These are phyloP conservation scores for Ceratobasidium sp. DNA, from an alignment of 1,284 basidiomycete genomes.

Conservation along the genomic window DNA sequence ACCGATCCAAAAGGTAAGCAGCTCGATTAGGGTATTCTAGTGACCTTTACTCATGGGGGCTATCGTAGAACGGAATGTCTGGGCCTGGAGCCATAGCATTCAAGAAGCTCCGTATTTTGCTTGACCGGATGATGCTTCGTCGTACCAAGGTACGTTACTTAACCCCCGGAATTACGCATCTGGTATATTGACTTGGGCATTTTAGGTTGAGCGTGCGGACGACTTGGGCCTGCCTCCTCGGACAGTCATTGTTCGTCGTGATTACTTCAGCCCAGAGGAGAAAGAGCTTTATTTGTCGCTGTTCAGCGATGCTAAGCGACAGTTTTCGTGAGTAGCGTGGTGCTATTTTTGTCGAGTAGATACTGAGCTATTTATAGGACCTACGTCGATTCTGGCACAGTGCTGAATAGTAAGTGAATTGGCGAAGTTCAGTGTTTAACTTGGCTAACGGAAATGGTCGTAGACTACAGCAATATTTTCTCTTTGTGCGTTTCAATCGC, in stretches of 20 bases:
- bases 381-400: conserved; percentile 88
- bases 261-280: conserved; percentile 96
- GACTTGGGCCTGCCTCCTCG: conserved; percentile 97
- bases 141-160: conserved; percentile 69
- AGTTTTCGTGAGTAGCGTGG: conserved; percentile 61
- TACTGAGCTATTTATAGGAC: conserved; percentile 56
- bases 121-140: conserved; percentile 97
- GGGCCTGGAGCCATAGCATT: conserved; percentile 82
- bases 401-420: conserved; percentile 81
- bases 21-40: conserved; percentile 40
- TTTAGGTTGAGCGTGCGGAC: conserved; percentile 89
- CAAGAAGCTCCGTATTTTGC: conserved; percentile 86
- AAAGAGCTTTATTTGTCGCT: conserved; percentile 94
- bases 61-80: conserved; percentile 59
- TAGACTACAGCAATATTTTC: conserved; percentile 97
- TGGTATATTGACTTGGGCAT: background rate
- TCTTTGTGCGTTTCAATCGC: conserved; percentile 61
- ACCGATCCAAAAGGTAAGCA: conserved; percentile 82
- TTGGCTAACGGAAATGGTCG: conserved; percentile 36
- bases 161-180: background rate
- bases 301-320: conserved; percentile 91
- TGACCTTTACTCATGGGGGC: background rate
- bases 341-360: background rate
- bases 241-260: conserved; percentile 85
- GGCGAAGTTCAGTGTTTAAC: background rate